These are phyloP conservation scores for Nannizziopsis barbatae DNA, from an alignment of 2,329 filamentous ascomycete species.

Conservation along the genomic window DNA sequence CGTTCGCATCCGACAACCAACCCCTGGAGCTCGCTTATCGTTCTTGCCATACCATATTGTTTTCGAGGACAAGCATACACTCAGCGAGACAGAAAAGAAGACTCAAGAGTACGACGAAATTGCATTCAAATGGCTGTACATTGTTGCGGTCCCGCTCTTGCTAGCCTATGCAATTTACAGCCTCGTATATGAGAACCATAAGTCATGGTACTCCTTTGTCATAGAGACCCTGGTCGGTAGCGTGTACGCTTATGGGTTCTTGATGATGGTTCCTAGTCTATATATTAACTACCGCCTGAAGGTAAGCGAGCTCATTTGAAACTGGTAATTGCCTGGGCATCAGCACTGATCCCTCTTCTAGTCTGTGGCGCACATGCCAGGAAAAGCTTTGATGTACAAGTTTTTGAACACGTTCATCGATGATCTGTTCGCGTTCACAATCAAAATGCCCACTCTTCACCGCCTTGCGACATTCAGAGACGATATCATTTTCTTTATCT, in stretches of 20 bases:
- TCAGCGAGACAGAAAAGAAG: constrained; percentile 91
- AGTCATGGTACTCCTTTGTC: constrained; percentile 95
- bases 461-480: constrained; percentile 84
- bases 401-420: constrained; percentile 99
- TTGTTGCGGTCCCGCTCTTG: constrained; percentile 77
- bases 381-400: constrained; percentile 94
- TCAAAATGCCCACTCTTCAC: constrained; percentile 96
- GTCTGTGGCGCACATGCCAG: constrained; percentile 88
- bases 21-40: constrained; percentile 57
- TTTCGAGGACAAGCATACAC: constrained; percentile 94
- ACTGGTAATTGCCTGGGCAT: background rate
- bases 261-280: constrained; percentile 96
- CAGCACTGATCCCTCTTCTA: constrained; percentile 20
- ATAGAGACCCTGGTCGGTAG: constrained; percentile 90
- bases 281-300: constrained; percentile 99
- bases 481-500: constrained; percentile 96
- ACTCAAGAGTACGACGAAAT: constrained; percentile 98
- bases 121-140: constrained; percentile 95
- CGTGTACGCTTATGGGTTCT: constrained; percentile 94
- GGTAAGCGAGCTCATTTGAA: constrained; percentile 33
- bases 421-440: constrained; percentile 95
- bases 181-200: constrained; percentile 84
- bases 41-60: constrained; percentile 67
- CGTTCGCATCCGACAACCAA: constrained; percentile 62
- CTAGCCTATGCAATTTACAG: constrained; percentile 85